Evolutionary conservation across 2,329 filamentous ascomycete genomes (phyloP).

Genomic region (Sporothrix schenckii): DNA sequence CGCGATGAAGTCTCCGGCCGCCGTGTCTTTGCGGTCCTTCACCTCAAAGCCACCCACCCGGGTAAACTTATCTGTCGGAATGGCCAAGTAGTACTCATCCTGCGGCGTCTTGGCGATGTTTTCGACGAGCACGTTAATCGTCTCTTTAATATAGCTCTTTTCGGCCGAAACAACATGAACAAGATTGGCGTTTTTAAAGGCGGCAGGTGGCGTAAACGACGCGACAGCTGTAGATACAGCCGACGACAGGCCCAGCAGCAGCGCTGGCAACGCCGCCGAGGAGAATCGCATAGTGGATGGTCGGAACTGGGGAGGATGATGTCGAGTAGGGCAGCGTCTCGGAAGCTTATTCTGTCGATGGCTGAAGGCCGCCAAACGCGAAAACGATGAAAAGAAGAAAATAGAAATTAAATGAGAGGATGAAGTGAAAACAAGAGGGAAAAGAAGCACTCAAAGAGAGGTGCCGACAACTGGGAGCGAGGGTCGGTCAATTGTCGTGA

Average conservation of each 20-base stretch:
- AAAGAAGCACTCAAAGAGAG: neutral
- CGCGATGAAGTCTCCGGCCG: slow-evolving; percentile 67
- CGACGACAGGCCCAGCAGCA: slow-evolving; percentile 60
- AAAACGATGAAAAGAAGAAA: slow-evolving; percentile 12
- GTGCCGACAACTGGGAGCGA: slow-evolving; percentile 16
- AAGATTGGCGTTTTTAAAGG: slow-evolving; percentile 92
- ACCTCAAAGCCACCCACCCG: slow-evolving; percentile 86
- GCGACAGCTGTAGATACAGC: slow-evolving; percentile 49
- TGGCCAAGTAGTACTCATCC: slow-evolving; percentile 87
- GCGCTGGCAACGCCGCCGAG: slow-evolving; percentile 58
- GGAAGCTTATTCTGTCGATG: slow-evolving; percentile 11
- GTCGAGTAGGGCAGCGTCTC: slow-evolving; percentile 30
- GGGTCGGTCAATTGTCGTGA: slow-evolving; percentile 8
- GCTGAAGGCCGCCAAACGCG: neutral
- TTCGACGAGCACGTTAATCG: slow-evolving; percentile 90
- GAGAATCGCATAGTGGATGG: slow-evolving; percentile 49
- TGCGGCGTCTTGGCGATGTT: slow-evolving; percentile 80
- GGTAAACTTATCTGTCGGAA: slow-evolving; percentile 73
- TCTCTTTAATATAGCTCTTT: slow-evolving; percentile 88
- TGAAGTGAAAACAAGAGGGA: neutral
- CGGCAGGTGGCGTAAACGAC: slow-evolving; percentile 80
- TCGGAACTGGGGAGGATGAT: slow-evolving; percentile 31
- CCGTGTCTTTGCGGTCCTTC: slow-evolving; percentile 82
- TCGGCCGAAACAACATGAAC: slow-evolving; percentile 89
- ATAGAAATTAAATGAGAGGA: slow-evolving; percentile 13